These are phyloP conservation scores for Magnaporthales sp. DNA, from an alignment of 2,329 filamentous ascomycete species.

Conservation along the genomic window DNA sequence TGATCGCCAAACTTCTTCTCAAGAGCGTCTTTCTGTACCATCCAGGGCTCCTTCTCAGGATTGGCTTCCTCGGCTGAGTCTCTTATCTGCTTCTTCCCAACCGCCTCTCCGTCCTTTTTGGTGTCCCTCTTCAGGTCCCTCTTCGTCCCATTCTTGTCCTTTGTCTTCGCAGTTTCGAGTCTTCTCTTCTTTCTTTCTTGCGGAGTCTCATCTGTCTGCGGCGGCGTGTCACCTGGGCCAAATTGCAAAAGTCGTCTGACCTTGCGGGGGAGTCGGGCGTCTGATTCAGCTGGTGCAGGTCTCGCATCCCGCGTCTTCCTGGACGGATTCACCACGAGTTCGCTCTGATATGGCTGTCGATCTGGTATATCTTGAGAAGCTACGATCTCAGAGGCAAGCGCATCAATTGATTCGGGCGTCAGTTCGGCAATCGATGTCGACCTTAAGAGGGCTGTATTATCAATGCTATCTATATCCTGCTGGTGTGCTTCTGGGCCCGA, in stretches of 20 bases:
- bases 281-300: neutral
- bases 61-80: conserved; percentile 4
- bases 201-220: conserved; percentile 6
- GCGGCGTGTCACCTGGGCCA: neutral
- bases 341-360: neutral
- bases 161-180: conserved; percentile 15
- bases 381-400: neutral
- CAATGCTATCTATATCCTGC: neutral
- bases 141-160: conserved; percentile 26
- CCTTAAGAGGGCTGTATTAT: neutral
- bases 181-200: neutral
- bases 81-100: conserved; percentile 17
- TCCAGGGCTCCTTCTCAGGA: conserved; percentile 46
- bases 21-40: conserved; percentile 64
- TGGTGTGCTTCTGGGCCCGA: neutral
- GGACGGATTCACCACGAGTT: neutral
- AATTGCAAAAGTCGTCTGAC: neutral
- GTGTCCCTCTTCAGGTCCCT: conserved; percentile 29
- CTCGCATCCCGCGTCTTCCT: neutral
- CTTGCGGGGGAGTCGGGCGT: neutral
- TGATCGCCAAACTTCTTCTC: conserved; percentile 65
- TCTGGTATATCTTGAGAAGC: neutral
- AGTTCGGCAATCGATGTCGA: neutral
- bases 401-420: conserved; percentile 2
- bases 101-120: conserved; percentile 23